Evolutionary conservation across 176 grass and related monocot species (phyloP), one percentile per base, ranked within the genome.

Genomic region (Aegilops speltoides): DNA sequence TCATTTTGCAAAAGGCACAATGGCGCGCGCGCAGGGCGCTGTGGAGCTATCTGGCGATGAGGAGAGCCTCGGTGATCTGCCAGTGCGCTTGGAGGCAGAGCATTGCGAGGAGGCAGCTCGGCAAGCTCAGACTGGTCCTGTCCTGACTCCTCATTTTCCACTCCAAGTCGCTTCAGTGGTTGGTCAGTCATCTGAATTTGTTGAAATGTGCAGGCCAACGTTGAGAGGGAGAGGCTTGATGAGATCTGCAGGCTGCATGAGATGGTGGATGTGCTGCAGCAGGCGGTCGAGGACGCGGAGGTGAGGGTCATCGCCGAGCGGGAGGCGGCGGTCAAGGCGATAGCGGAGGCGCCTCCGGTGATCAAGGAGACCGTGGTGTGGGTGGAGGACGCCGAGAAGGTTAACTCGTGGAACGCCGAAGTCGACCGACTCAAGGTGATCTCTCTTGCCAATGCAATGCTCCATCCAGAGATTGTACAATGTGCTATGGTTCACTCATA

Each of bases 221-320:
- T 62, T 28, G 89, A 91, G 63, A 83, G 38, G 76, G 68, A 79
- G 36, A 92, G 82, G 78, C 50, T 68, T 1, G 80, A 72, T n/a
- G 91, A 90, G 82, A 34, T 85, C 31, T 61, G 63, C 85, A 93
- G 77, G 73, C 86, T 94, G 2, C 79, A 70, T 7, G 89, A 91
- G 87, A 86, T 87, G 83, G 69, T 94, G 85, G 83, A 91, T 63
- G 83, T 86, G 50, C 83, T 94, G 68, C 92, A 91, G 84, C 82
- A 89, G 72, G 86, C 86, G 50, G 86, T 89, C 5, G 76, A 87
- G 26, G 92, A 94, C 8, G 83, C 89, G 0, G 87, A 89, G 62
- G 62, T 76, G 15, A 86, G 86, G 33, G 80, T 80, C 15, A 37
- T 73, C 1, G 48, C 74, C 33, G 86, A 91, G 50, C 64, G 83